phyloP scores from a whole-genome alignment of 371 early-diverging fungal species.

The Mortierella sp. region DNA sequence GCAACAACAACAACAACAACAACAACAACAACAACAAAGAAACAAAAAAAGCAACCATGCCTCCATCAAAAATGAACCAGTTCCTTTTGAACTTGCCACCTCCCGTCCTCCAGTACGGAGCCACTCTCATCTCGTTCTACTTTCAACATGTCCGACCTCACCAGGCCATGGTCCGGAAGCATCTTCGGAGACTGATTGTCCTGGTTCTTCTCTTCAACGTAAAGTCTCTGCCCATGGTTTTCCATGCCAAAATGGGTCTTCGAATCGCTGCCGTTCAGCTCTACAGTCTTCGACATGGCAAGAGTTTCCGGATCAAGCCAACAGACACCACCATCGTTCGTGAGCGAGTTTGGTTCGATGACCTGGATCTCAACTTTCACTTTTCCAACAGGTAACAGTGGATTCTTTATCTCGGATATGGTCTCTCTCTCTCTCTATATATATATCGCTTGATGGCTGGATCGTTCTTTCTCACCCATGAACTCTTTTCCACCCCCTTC shows the following conservation, averaged over 20 bases:
- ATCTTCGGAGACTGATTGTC: constrained; percentile 8
- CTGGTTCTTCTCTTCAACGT: constrained; percentile 7
- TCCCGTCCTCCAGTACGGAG: constrained; percentile 7
- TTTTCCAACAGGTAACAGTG: constrained; percentile 11
- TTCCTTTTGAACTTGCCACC: constrained; percentile 5
- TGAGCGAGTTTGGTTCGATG: constrained; percentile 12
- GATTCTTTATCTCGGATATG: background rate
- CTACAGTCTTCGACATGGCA: constrained; percentile 7
- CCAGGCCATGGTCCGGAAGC: constrained; percentile 8
- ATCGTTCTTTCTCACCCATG: background rate
- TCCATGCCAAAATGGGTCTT: constrained; percentile 15
- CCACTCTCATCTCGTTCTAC: constrained; percentile 17
- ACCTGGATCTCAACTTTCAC: constrained; percentile 16
- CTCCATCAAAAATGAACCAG: constrained; percentile 10
- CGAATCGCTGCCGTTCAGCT: constrained; percentile 11
- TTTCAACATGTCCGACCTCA: constrained; percentile 16
- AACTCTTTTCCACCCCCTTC: background rate
- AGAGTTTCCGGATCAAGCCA: constrained; percentile 14
- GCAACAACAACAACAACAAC: background rate
- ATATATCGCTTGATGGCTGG: background rate
- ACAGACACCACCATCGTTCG: constrained; percentile 7
- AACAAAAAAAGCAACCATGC: background rate
- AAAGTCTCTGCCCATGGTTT: constrained; percentile 8
- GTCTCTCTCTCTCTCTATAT: background rate
- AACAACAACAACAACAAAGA: no score